Percentiles rank a stretch among this genome's conserved stretches.
These are phyloP conservation scores for Kwoniella shivajii DNA, from an alignment of 1,284 basidiomycete species.

Conservation along the genomic window DNA sequence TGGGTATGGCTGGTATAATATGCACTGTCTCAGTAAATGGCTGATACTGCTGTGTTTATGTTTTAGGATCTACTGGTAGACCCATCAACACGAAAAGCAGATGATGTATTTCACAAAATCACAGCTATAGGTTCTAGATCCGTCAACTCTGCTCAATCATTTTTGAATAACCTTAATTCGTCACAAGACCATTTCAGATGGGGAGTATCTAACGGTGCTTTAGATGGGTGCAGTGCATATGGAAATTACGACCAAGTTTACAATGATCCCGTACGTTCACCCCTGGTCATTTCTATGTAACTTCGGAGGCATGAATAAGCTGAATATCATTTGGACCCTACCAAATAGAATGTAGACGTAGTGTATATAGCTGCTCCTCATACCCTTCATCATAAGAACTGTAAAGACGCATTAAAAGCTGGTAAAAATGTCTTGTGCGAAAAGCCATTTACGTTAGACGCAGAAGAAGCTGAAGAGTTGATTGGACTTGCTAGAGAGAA, in stretches of 20 bases:
- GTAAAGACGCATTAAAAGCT: slow-evolving; percentile 69
- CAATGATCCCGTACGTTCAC: slow-evolving; percentile 58
- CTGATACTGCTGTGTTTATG: too few species aligned
- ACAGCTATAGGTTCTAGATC: slow-evolving; percentile 77
- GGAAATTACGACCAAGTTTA: slow-evolving; percentile 78
- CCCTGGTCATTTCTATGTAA: too few species aligned
- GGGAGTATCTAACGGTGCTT: slow-evolving; percentile 31
- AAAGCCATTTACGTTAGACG: slow-evolving; percentile 60
- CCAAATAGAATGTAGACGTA: slow-evolving; percentile 67
- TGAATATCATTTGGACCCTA: neutral
- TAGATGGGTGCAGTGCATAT: slow-evolving; percentile 63
- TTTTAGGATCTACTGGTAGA: slow-evolving; percentile 36
- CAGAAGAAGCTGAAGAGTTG: slow-evolving; percentile 58
- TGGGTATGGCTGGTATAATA: neutral
- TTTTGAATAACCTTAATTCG: slow-evolving; percentile 61
- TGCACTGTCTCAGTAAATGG: too few species aligned
- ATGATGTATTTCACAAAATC: slow-evolving; percentile 75
- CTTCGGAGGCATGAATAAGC: too few species aligned
- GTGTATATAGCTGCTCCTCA: slow-evolving; percentile 83
- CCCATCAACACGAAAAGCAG: slow-evolving; percentile 60
- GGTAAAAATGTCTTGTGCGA: slow-evolving; percentile 82
- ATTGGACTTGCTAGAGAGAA: slow-evolving; percentile 68
- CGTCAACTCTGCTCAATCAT: slow-evolving; percentile 68
- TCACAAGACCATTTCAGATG: slow-evolving; percentile 21
- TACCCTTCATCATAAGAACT: slow-evolving; percentile 74